Evolutionary conservation across 2,329 filamentous ascomycete species (phyloP).

Genomic region (Xylariaceae sp.): DNA sequence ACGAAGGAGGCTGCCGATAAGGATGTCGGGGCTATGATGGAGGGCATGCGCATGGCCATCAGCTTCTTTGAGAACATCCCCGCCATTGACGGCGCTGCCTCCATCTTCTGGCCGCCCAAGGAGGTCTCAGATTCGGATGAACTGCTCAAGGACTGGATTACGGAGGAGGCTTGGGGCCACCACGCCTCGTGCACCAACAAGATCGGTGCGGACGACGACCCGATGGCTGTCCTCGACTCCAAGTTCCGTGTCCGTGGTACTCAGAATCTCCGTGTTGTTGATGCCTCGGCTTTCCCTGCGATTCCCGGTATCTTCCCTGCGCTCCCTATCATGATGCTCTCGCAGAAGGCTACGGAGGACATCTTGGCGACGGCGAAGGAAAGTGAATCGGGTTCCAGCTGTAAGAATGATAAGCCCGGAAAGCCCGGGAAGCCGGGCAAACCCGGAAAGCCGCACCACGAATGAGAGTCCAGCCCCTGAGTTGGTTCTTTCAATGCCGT

Average conservation of each 20-base stretch:
- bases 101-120: slow-evolving; percentile 24
- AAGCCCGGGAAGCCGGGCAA: background rate
- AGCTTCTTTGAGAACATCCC: slow-evolving; percentile 40
- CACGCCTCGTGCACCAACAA: slow-evolving; percentile 28
- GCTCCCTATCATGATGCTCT: slow-evolving; percentile 27
- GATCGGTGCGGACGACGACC: slow-evolving; percentile 40
- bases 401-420: slow-evolving; percentile 4
- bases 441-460: background rate
- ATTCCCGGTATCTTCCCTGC: slow-evolving; percentile 39
- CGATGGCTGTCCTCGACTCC: slow-evolving; percentile 47
- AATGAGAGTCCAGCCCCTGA: background rate
- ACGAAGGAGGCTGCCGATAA: slow-evolving; percentile 39
- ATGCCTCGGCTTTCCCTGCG: slow-evolving; percentile 47
- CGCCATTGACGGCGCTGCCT: slow-evolving; percentile 36
- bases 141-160: slow-evolving; percentile 24
- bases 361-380: slow-evolving; percentile 17
- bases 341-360: slow-evolving; percentile 29
- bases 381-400: background rate
- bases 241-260: slow-evolving; percentile 49
- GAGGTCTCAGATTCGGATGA: slow-evolving; percentile 21
- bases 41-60: slow-evolving; percentile 50
- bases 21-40: slow-evolving; percentile 49
- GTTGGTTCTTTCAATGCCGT: background rate
- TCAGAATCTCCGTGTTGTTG: slow-evolving; percentile 48
- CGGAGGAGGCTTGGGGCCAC: slow-evolving; percentile 29